Base-by-base conservation (phyloP, 371 early-diverging fungal genomes). In the Rhizomucor pusillus region DNA sequence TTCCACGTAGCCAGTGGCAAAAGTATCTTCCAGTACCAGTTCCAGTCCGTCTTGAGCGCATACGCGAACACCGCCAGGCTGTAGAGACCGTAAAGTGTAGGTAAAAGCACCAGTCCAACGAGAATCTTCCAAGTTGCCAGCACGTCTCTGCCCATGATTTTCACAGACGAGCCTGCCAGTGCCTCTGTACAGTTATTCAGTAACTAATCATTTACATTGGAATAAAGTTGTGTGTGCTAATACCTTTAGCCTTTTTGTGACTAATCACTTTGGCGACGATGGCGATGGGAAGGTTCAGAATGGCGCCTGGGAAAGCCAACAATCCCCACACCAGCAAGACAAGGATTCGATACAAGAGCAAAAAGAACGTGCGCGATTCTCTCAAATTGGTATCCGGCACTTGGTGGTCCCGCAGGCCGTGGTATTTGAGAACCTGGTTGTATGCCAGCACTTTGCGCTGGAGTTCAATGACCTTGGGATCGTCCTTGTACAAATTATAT, bases 91-190 rank as follows among this genome's bases (percentile, higher is more conserved):
- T 91, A 94, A 11, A 93, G 65, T 4, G 81, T 56, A 7, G 97
- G 97, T 43, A 89, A 75, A 20, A 93, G 65, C 1, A 84, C 90
- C 40, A 94, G 63, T 4, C 90, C 89, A 11, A 91, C 89, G n/a
- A 94, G 68, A 6, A 97, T 76, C 61, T 97, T 97, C 99, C 98
- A 98, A 13, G 98, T 95, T 0, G 95, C 93, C 10, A 98, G 68
- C 7, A 98, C 98, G 67, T 98, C 99, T 40, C 88, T 83, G 16
- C 94, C 99, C 25, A 81, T 81, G 57, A 98, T 84, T 65, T 98
- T 98, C 50, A 98, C 97, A 22, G 87, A 85, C 7, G 96, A 95
- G 14, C 81, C 87, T 0, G 86, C 89, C 47, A 92, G 73, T 0
- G 98, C 99, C 63, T 94, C 94, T 75, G 57, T 44, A 51, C 3